Conservation (phyloP, 495 filamentous ascomycete genomes). For the Penicilliopsis zonata region DNA sequence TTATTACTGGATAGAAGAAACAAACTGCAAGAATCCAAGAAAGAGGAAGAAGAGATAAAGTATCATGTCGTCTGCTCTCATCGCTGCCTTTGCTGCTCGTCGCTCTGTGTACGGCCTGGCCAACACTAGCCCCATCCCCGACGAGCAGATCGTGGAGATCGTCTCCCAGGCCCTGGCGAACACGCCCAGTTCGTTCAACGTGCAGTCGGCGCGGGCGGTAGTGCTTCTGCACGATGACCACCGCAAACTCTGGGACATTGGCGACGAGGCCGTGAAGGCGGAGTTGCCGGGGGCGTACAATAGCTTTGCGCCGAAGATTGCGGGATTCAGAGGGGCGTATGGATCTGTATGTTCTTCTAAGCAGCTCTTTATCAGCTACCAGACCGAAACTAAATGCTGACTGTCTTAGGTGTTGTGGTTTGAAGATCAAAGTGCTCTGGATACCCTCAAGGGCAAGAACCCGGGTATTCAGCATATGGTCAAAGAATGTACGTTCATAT, state of each 20-base stretch:
- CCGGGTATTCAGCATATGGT: constrained; percentile 7
- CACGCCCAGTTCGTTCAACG: constrained; percentile 20
- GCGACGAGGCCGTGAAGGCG: constrained; percentile 22
- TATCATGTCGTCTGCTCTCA: too few relatives aligned
- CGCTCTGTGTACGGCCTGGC: constrained; percentile 18
- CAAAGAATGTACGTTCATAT: constrained; percentile 13
- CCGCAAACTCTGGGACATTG: constrained; percentile 17
- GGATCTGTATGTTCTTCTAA: constrained; percentile 7
- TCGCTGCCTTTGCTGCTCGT: constrained; percentile 12
- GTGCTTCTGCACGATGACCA: constrained; percentile 20
- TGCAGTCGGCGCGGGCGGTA: constrained; percentile 15
- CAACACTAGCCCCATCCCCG: constrained; percentile 16
- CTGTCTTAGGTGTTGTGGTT: constrained; percentile 47
- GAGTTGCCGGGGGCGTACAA: constrained; percentile 37
- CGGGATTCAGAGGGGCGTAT: constrained; percentile 7
- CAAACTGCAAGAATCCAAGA: too few relatives aligned
- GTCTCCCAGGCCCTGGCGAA: constrained; percentile 11
- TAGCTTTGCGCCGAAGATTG: constrained; percentile 12
- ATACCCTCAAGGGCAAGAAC: constrained; percentile 39
- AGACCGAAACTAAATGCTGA: not conserved
- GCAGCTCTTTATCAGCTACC: constrained; percentile 1
- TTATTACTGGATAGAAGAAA: too few relatives aligned
- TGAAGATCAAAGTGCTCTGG: constrained; percentile 41
- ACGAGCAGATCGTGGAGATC: constrained; percentile 17
- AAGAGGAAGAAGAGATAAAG: too few relatives aligned